Base-by-base conservation (phyloP, 352 stramenopile species). In the Aphanomyces astaci region DNA sequence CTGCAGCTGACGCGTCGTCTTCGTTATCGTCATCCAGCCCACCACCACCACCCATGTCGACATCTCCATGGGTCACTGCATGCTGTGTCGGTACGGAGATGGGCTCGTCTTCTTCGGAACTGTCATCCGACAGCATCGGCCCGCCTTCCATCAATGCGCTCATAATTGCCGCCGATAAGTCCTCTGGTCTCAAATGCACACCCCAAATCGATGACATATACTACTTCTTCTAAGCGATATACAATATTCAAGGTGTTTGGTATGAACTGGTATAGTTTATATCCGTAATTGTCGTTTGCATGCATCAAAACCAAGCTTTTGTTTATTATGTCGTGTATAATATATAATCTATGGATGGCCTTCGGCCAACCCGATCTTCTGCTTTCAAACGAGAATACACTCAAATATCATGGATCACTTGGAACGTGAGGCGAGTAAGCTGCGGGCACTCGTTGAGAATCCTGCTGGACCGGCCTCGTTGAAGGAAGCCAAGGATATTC, bases 21-120 rank as follows among this genome's bases (percentile, higher is more conserved):
- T 94, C 86, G 54, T 92, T 84, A 43, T 94, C 86, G 64, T 94
- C 86, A 40, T 94, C 84, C 64, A 90, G 80, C 5, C 87, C 84
- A 30, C 87, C 80, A 59, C 87, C 82, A 22, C 46, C 49, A 11
- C 73, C 78, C 33, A 88, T 77, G 30, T 59, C 51, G 1, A 19
- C 51, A 15, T 25, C 1, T 9, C 9, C 30, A 22, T 59, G 51
- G 33, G 51, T 4, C 22, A 15, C 36, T 15, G 22, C 19, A 53
- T 53, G 45, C 13, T 30, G 15, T 82, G 90, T 94, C 81, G 83
- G 89, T 68, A 84, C 73, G 30, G 59, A 71, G 36, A 94, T 91
- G 57, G 81, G 86, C 80, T 94, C 86, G 75, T 92, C 84, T 72
- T 94, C 86, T 62, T 94, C 86, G 22, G 86, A 92, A 73, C 86